phyloP scores from a whole-genome alignment of 768 basidiomycete genomes.

The Myochromella boudieri region DNA sequence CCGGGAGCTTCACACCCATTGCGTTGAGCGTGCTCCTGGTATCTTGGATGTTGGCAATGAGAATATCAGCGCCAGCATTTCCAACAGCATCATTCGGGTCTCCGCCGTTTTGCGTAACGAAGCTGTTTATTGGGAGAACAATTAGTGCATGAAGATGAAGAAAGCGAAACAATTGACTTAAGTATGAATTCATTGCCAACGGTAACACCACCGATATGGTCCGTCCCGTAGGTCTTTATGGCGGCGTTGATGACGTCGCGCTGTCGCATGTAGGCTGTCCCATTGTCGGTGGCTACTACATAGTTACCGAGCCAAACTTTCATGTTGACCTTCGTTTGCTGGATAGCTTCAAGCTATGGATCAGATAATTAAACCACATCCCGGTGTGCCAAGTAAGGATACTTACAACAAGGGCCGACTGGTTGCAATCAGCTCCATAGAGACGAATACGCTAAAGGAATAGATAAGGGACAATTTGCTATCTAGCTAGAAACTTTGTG shows the following conservation, averaged over 20 bases:
- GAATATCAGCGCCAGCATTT: constrained; percentile 59
- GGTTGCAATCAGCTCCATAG: constrained; percentile 88
- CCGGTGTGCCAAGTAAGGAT: neutral
- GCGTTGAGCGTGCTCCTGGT: constrained; percentile 54
- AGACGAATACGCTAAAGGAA: constrained; percentile 62
- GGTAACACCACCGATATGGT: constrained; percentile 75
- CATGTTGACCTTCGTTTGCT: constrained; percentile 87
- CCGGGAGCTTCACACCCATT: constrained; percentile 59
- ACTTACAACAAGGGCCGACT: constrained; percentile 70
- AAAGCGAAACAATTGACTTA: constrained; percentile 41
- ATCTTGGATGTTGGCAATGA: constrained; percentile 67
- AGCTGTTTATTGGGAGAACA: constrained; percentile 38
- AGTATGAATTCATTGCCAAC: constrained; percentile 94
- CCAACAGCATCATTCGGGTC: constrained; percentile 58
- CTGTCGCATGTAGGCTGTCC: constrained; percentile 73
- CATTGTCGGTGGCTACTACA: constrained; percentile 57
- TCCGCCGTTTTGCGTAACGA: constrained; percentile 49
- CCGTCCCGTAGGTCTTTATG: constrained; percentile 74
- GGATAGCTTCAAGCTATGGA: constrained; percentile 78
- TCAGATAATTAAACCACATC: neutral
- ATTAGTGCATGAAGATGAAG: neutral
- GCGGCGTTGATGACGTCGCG: constrained; percentile 63
- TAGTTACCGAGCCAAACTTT: constrained; percentile 78
- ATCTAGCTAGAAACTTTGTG: constrained; percentile 11
- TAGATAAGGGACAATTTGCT: constrained; percentile 7